A percentile compares a stretch with the other conserved stretches of the same genome.
Evolutionary conservation across 2,329 filamentous ascomycete species (phyloP).

Genomic region (Sphaerostilbella broomeana): DNA sequence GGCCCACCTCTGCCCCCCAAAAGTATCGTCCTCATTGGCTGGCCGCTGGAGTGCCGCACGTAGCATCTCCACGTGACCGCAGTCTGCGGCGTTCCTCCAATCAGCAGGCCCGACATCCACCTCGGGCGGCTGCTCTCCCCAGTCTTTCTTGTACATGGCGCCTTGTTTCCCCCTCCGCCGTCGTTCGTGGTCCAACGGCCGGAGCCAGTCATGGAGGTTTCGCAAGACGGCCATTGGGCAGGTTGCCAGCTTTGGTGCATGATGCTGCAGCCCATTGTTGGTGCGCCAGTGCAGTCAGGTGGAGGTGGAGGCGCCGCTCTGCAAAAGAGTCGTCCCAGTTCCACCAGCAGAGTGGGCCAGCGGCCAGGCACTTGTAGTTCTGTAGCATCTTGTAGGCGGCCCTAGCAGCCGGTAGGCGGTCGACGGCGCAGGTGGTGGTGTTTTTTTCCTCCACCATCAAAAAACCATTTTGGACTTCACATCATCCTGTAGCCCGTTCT

Average conservation of each 20-base stretch:
- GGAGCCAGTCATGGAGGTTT: conserved; percentile 1
- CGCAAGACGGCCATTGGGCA: conserved; percentile 1
- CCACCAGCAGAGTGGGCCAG: too few relatives aligned
- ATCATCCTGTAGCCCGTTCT: conserved; percentile 14
- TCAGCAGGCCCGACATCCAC: conserved; percentile 2
- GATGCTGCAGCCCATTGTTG: background rate
- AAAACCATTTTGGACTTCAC: conserved; percentile 9
- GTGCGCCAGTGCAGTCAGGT: conserved; percentile 1
- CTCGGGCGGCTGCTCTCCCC: conserved; percentile 1
- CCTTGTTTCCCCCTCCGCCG: background rate
- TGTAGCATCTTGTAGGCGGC: too few relatives aligned
- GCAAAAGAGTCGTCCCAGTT: too few relatives aligned
- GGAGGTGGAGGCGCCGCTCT: too few relatives aligned
- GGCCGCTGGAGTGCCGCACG: background rate
- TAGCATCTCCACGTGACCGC: conserved; percentile 8
- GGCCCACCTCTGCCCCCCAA: background rate
- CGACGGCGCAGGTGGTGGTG: conserved; percentile 1
- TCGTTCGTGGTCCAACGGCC: conserved; percentile 4
- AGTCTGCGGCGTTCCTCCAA: background rate
- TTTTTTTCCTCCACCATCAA: conserved; percentile 12
- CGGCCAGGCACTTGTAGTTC: too few relatives aligned
- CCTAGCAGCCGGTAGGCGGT: too few relatives aligned
- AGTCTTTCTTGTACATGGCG: background rate
- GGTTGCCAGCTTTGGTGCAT: conserved; percentile 3
- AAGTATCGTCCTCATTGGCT: background rate